Percentiles rank a stretch among this genome's conserved stretches.
Evolutionary conservation across 2,329 filamentous ascomycete species (phyloP).

Genomic region (Paraphaeosphaeria sporulosa): DNA sequence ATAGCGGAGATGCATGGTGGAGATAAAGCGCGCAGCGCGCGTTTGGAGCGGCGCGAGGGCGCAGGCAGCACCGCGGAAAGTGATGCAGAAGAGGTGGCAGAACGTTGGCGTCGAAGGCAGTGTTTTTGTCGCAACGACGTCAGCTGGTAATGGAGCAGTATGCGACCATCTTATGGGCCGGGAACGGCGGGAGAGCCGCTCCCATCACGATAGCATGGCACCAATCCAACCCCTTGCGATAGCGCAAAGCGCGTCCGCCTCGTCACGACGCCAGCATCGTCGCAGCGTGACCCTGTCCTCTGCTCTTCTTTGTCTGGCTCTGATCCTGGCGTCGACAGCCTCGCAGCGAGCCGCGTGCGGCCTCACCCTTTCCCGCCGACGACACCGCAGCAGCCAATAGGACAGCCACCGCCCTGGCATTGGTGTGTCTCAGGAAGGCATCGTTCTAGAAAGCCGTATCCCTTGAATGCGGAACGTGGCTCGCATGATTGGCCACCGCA

Average conservation of each 20-base stretch:
- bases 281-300: not conserved
- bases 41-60: conserved; percentile 5
- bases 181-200: conserved; percentile 3
- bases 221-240: not conserved
- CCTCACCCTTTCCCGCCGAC: too few species aligned
- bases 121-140: conserved; percentile 6
- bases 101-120: not conserved
- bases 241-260: conserved; percentile 1
- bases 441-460: not conserved
- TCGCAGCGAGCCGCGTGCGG: too few species aligned
- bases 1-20: conserved; percentile 1
- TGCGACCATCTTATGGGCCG: conserved; percentile 1
- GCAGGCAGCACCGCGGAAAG: conserved; percentile 9
- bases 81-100: conserved; percentile 22
- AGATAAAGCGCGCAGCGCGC: not conserved
- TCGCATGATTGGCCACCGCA: conserved; percentile 15
- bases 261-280: not conserved
- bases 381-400: conserved; percentile 9
- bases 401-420: not conserved
- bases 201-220: not conserved
- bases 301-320: not conserved
- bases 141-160: conserved; percentile 7
- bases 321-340: not conserved
- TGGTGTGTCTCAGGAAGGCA: not conserved
- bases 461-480: conserved; percentile 12